A percentile compares a stretch with the other conserved stretches of the same genome.
phyloP scores from a whole-genome alignment of 1,284 basidiomycete genomes.

The Melampsora abietis-canadensis region DNA sequence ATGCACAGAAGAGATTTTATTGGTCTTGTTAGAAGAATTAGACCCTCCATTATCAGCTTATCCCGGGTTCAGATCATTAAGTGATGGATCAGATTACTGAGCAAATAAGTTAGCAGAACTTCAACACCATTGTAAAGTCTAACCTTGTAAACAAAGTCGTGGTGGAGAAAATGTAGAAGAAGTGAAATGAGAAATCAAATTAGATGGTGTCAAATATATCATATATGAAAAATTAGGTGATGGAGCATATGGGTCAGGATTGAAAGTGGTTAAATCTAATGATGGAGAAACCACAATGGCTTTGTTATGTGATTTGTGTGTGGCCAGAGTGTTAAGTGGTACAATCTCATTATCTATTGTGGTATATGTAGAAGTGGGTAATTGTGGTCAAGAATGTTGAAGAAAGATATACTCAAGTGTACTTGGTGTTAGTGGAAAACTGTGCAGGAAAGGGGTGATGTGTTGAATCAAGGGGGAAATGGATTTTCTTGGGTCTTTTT shows the following conservation, averaged over 20 bases:
- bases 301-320: too few relatives aligned
- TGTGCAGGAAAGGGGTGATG: too few relatives aligned
- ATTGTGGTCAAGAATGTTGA: too few relatives aligned
- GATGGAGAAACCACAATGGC: conserved; percentile 59
- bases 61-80: conserved; percentile 65
- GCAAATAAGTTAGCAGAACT: conserved; percentile 66
- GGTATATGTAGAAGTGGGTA: too few relatives aligned
- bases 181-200: conserved; percentile 23
- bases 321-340: too few relatives aligned
- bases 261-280: conserved; percentile 58
- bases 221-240: conserved; percentile 86
- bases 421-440: too few relatives aligned
- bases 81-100: conserved; percentile 58
- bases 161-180: conserved; percentile 32
- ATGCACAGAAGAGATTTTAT: conserved; percentile 67
- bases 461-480: too few relatives aligned
- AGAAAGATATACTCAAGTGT: too few relatives aligned
- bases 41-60: conserved; percentile 61
- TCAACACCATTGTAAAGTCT: conserved; percentile 56
- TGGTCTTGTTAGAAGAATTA: conserved; percentile 64
- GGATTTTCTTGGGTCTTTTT: too few relatives aligned
- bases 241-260: conserved; percentile 93
- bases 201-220: conserved; percentile 46
- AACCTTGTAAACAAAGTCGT: conserved; percentile 51
- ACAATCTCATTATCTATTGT: too few relatives aligned